Conservation (phyloP, 140 eudicot genomes). For the Artemisia princeps region DNA sequence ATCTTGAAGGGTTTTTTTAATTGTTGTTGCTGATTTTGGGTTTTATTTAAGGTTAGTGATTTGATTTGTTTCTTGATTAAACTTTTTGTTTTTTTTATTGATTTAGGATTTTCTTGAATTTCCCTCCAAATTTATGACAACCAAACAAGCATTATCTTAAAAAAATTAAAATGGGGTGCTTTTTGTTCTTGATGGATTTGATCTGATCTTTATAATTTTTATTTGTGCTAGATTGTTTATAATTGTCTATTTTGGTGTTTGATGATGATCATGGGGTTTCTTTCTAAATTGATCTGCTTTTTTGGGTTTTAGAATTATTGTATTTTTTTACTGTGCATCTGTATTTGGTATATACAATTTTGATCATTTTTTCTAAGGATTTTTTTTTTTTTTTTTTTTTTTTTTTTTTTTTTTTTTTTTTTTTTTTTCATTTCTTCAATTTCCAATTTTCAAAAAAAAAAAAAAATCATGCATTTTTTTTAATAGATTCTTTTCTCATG, state of each 20-base stretch:
- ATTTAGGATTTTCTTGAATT: conserved; percentile 14
- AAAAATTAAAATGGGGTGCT: background rate
- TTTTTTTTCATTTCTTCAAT: background rate
- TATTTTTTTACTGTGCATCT: background rate
- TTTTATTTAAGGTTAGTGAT: conserved; percentile 26
- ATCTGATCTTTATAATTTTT: conserved; percentile 23
- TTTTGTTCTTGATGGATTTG: conserved; percentile 16
- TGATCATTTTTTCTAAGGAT: conserved; percentile 21
- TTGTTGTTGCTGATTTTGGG: conserved; percentile 20
- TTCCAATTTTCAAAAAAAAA: no score
- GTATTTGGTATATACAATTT: background rate
- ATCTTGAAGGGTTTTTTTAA: background rate
- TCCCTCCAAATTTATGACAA: conserved; percentile 25
- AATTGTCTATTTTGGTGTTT: background rate
- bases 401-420: no score
- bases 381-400: background rate
- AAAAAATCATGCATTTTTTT: no score
- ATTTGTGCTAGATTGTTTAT: conserved; percentile 8
- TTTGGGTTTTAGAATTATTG: conserved; percentile 19
- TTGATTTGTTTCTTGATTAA: background rate
- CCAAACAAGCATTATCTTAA: conserved; percentile 35
- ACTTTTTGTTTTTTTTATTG: background rate
- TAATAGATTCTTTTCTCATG: conserved; percentile 1
- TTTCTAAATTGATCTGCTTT: conserved; percentile 30
- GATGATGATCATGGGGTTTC: conserved; percentile 26